A percentile compares a stretch with the other conserved stretches of the same genome.
Evolutionary conservation across 192 early-diverging fungal species (phyloP).

Genomic region (Coemansia sp.): DNA sequence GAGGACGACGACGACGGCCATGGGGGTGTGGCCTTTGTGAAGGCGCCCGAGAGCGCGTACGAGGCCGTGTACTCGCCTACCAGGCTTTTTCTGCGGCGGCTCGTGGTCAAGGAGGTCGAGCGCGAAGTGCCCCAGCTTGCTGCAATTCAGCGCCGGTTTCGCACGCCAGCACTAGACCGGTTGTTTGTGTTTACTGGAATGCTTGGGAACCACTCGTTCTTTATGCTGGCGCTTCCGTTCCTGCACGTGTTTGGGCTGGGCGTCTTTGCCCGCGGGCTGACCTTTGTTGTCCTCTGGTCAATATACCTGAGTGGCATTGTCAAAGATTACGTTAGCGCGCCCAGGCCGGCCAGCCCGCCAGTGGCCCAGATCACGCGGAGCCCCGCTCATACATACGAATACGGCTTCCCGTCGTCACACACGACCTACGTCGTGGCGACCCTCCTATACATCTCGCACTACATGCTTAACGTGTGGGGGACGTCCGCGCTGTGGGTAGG

Average conservation of each 20-base stretch:
- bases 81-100: constrained; percentile 15
- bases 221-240: constrained; percentile 72
- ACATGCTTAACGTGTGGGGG: constrained; percentile 27
- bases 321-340: constrained; percentile 80
- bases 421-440: constrained; percentile 78
- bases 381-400: constrained; percentile 67
- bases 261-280: constrained; percentile 51
- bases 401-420: constrained; percentile 90
- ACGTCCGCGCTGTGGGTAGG: constrained; percentile 30
- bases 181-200: constrained; percentile 66
- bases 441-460: constrained; percentile 47
- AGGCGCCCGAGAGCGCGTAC: constrained; percentile 32
- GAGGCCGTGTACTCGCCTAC: constrained; percentile 32
- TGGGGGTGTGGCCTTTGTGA: constrained; percentile 10
- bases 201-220: constrained; percentile 85
- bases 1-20: constrained; percentile 25
- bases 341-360: constrained; percentile 76
- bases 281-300: constrained; percentile 44
- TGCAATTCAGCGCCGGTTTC: constrained; percentile 23
- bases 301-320: constrained; percentile 42
- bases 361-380: constrained; percentile 66
- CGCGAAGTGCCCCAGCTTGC: constrained; percentile 33
- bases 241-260: constrained; percentile 75
- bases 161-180: constrained; percentile 48
- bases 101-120: constrained; percentile 30